These are phyloP conservation scores for Trichoderma koningii DNA, from an alignment of 2,329 filamentous ascomycete genomes.

Conservation along the genomic window DNA sequence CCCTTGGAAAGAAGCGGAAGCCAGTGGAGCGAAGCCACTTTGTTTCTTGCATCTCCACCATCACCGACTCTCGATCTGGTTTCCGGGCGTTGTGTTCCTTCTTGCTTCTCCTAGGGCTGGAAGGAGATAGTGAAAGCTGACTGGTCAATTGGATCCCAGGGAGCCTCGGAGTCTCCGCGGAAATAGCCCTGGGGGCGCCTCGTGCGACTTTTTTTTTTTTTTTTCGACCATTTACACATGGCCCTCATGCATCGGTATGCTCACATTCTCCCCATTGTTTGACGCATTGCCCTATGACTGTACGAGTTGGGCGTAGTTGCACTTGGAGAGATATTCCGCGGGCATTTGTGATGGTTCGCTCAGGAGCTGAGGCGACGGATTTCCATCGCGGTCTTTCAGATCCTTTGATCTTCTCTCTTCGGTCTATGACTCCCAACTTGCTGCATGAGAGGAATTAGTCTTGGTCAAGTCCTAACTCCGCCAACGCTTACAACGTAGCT, in stretches of 20 bases:
- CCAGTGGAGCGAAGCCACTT: constrained; percentile 3
- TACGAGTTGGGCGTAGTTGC: neutral
- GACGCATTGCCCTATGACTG: neutral
- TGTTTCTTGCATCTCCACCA: constrained; percentile 17
- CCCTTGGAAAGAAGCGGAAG: neutral
- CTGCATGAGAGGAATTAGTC: constrained; percentile 5
- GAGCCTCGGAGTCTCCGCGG: constrained; percentile 20
- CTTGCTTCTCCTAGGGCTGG: neutral
- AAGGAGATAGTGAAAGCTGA: constrained; percentile 1
- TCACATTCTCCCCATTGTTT: neutral
- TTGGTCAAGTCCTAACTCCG: neutral
- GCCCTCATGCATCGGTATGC: neutral
- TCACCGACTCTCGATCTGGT: constrained; percentile 4
- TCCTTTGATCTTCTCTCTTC: neutral
- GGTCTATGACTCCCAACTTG: constrained; percentile 3
- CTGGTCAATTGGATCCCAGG: constrained; percentile 4
- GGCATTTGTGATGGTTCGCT: neutral
- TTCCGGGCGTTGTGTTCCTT: neutral
- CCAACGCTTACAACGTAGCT: neutral
- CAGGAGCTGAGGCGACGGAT: neutral
- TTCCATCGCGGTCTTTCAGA: neutral
- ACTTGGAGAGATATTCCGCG: constrained; percentile 7
- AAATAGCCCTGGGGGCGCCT: neutral
- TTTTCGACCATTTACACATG: too few relatives aligned
- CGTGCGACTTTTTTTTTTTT: constrained; percentile 1